Conservation (phyloP, 108 stramenopile genomes). For the Nitzschia palea region DNA sequence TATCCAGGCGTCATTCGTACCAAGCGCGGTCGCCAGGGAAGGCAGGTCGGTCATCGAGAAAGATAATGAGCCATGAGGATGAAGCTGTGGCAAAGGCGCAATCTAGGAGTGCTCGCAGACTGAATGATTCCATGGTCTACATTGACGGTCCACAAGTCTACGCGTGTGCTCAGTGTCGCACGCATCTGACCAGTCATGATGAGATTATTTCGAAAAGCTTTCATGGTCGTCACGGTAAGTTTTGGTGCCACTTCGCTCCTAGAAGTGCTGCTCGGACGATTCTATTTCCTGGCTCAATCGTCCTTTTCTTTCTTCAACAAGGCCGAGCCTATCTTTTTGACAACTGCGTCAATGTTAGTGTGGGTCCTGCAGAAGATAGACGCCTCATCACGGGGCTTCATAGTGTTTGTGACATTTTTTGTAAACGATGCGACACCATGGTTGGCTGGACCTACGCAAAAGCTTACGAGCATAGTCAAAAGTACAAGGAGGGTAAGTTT, state of each 20-base stretch:
- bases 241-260: neutral
- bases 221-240: slow-evolving; percentile 90
- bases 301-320: too few species aligned
- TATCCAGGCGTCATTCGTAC: neutral
- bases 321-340: slow-evolving; percentile 91
- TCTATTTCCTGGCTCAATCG: neutral
- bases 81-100: slow-evolving; percentile 24
- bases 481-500: slow-evolving; percentile 95
- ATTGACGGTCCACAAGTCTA: slow-evolving; percentile 89
- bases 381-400: slow-evolving; percentile 93
- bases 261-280: neutral
- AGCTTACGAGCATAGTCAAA: slow-evolving; percentile 85
- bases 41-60: neutral
- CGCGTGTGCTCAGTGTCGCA: slow-evolving; percentile 85
- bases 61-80: neutral
- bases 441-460: slow-evolving; percentile 95
- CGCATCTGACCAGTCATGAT: slow-evolving; percentile 90
- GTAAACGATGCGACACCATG: slow-evolving; percentile 82
- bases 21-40: neutral
- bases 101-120: slow-evolving; percentile 44
- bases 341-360: slow-evolving; percentile 81
- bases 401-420: slow-evolving; percentile 89
- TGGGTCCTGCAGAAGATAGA: slow-evolving; percentile 81
- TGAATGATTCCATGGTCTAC: slow-evolving; percentile 87
- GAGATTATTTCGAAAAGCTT: slow-evolving; percentile 94